A percentile compares a stretch with the other conserved stretches of the same genome.
Evolutionary conservation across 805 yeast genomes (phyloP).

Genomic region (Kluyveromyces lactis): DNA sequence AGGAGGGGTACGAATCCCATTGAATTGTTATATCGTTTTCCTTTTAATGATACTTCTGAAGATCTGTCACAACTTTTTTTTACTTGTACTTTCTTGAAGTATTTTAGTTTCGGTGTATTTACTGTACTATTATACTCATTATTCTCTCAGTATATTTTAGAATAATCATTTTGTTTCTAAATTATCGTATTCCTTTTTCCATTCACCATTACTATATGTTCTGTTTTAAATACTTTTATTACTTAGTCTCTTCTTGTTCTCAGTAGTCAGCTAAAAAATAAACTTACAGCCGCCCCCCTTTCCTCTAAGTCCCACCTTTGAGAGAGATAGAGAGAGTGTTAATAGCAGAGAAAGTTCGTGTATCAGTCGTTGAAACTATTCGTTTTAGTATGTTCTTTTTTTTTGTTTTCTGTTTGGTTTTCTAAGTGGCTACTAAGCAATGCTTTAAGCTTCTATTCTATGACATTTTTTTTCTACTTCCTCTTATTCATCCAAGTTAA

Average conservation of each 20-base stretch:
- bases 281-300: not conserved
- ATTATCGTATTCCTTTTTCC: not conserved
- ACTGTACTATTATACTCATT: no score
- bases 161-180: not conserved
- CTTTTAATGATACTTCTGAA: not conserved
- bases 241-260: not conserved
- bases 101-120: not conserved
- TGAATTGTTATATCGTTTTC: no score
- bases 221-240: not conserved
- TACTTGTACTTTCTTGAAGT: not conserved
- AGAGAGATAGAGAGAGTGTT: not conserved
- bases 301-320: not conserved
- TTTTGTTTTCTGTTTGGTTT: no score
- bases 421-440: no score
- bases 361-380: not conserved
- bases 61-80: not conserved
- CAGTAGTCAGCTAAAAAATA: not conserved
- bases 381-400: no score
- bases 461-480: no score
- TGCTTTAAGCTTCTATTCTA: no score
- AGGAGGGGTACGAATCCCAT: constrained; percentile 1
- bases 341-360: not conserved
- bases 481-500: no score
- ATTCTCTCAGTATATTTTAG: no score
- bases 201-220: not conserved